Base-by-base conservation (phyloP, 306 rosid species). In the Dalbergia cochinchinensis region DNA sequence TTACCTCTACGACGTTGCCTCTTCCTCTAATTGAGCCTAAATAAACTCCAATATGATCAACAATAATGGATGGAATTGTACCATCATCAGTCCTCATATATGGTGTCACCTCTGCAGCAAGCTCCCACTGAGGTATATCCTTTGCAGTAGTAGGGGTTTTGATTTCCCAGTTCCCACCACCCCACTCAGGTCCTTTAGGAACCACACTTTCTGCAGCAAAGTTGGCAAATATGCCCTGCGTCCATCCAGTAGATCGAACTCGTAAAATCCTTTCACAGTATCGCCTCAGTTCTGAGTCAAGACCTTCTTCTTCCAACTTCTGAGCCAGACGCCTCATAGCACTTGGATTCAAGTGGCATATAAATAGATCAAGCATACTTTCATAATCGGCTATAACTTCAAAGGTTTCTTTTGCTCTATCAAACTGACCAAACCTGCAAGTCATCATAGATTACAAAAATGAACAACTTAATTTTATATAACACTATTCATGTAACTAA, bases 151-250 rank as follows among this genome's bases (percentile, higher is more conserved):
- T 90, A 72, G 96, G 97, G 86, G 97, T 96, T 89, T 93, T 96
- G 83, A 91, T 96, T 87, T 96, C 97, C 99, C 99, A 96, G 90
- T 96, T 89, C 82, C 98, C 97, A 79, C 99, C 99, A 68, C 98
- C 98, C 99, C 99, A 96, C 79, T 96, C 99, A 85, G 93, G 87
- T 82, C 99, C 99, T 80, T 96, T 96, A 12, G 99, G 99, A 87
- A 96, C 93, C 99, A 96, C 89, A 82, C 99, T 96, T 84, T 96
- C 99, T 15, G 99, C 99, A 74, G 99, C 94, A 50, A 96, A 96
- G 88, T 96, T 96, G 19, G 99, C 97, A 80, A 96, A 96, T 82
- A 96, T 96, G 41, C 99, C 99, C 83, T 93, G 99, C 48, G 98
- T 96, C 99, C 99, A 96, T 77, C 98, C 99, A 22, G 89, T 87